Percentiles rank a stretch among this genome's conserved stretches.
Evolutionary conservation across 176 grass and related monocot species (phyloP).

Genomic region (Bromus sterilis): DNA sequence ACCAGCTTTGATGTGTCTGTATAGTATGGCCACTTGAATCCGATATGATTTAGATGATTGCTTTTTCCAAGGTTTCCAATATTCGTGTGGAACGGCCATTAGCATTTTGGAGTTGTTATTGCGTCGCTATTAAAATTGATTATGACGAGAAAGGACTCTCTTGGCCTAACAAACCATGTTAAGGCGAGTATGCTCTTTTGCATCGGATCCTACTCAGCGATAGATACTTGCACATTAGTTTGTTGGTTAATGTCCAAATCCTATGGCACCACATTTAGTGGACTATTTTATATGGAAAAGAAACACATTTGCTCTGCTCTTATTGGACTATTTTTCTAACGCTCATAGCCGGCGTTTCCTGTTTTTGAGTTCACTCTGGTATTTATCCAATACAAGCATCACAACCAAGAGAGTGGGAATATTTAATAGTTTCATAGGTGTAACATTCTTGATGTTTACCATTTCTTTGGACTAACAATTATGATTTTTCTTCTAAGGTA

Average conservation of each 20-base stretch:
- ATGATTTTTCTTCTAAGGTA: neutral
- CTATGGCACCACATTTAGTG: neutral
- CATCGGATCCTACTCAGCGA: slow-evolving; percentile 45
- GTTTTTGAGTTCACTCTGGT: neutral
- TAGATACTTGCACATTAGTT: neutral
- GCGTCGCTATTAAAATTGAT: slow-evolving; percentile 14
- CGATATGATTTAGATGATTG: slow-evolving; percentile 6
- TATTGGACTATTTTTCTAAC: neutral
- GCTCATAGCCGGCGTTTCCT: neutral
- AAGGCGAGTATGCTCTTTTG: slow-evolving; percentile 19
- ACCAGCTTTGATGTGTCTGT: neutral
- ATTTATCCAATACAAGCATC: neutral
- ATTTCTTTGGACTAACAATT: neutral
- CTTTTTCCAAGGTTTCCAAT: neutral
- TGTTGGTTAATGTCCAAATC: slow-evolving; percentile 1
- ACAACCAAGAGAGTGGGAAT: neutral
- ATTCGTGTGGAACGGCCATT: slow-evolving; percentile 18
- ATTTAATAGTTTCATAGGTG: neutral
- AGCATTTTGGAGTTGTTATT: neutral
- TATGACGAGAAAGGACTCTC: neutral
- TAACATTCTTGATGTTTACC: neutral
- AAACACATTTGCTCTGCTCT: neutral
- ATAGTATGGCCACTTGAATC: neutral
- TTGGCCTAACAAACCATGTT: slow-evolving; percentile 35
- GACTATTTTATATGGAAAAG: neutral